Evolutionary conservation across 805 yeast genomes (phyloP).

Genomic region (Wickerhamiella siamensis): DNA sequence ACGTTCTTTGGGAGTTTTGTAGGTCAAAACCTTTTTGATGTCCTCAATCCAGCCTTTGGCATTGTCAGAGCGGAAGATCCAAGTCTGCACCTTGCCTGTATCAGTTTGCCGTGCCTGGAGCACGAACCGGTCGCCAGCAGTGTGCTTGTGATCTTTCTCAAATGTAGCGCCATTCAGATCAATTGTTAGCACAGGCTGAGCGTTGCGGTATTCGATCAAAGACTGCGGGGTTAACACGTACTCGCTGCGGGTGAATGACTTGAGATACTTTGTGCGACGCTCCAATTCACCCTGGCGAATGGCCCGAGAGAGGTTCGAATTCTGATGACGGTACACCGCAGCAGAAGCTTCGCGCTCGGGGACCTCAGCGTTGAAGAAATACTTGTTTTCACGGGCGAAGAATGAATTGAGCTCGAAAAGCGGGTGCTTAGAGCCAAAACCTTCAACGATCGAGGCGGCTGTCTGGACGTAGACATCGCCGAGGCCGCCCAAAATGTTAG

Average conservation of each 20-base stretch:
- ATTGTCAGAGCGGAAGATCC: constrained; percentile 87
- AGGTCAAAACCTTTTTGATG: constrained; percentile 48
- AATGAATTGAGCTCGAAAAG: constrained; percentile 82
- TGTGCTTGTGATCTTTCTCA: constrained; percentile 62
- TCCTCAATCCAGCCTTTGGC: constrained; percentile 73
- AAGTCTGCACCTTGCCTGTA: constrained; percentile 56
- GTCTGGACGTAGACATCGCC: constrained; percentile 26
- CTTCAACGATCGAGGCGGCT: constrained; percentile 58
- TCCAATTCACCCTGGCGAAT: constrained; percentile 72
- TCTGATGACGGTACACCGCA: constrained; percentile 44
- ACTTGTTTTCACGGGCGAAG: constrained; percentile 49
- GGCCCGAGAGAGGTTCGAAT: constrained; percentile 51
- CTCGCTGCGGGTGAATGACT: constrained; percentile 82
- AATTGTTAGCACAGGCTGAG: constrained; percentile 17
- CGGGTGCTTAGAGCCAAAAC: constrained; percentile 65
- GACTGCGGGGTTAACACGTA: constrained; percentile 81
- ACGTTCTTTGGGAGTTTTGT: constrained; percentile 37
- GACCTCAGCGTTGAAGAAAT: constrained; percentile 45
- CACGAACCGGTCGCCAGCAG: constrained; percentile 46
- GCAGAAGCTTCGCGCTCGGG: constrained; percentile 43
- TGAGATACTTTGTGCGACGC: constrained; percentile 78
- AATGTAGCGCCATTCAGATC: constrained; percentile 46
- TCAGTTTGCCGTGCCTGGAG: constrained; percentile 28
- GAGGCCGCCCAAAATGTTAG: constrained; percentile 42
- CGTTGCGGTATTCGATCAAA: constrained; percentile 70